These are phyloP conservation scores for Climacium dendroides DNA, from an alignment of 225 moss, liverwort and hornwort genomes.

Conservation along the genomic window DNA sequence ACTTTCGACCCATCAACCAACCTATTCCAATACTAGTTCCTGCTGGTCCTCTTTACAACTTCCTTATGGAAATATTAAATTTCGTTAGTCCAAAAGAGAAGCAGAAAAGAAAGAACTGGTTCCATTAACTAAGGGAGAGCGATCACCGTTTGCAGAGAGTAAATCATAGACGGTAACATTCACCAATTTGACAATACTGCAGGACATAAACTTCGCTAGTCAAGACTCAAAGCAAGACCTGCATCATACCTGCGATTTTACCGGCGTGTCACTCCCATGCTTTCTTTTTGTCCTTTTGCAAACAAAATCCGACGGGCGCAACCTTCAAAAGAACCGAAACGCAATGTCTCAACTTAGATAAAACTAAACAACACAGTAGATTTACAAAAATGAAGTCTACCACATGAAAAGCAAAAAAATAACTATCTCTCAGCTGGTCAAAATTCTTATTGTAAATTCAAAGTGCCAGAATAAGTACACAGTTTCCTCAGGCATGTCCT, in stretches of 20 bases:
- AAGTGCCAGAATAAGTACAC: conserved; percentile 35
- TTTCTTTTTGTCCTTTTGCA: conserved; percentile 40
- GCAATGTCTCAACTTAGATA: background rate
- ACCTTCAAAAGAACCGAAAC: conserved; percentile 10
- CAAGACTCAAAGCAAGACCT: background rate
- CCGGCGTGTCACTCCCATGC: conserved; percentile 6
- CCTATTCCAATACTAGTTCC: background rate
- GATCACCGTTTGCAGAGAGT: background rate
- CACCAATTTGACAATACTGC: background rate
- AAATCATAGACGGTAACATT: background rate
- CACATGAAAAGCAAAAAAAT: background rate
- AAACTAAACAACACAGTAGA: background rate
- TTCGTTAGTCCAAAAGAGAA: background rate
- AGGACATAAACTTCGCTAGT: background rate
- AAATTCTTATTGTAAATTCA: background rate
- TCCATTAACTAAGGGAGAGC: background rate
- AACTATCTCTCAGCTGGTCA: background rate
- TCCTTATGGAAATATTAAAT: background rate
- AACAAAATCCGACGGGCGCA: conserved; percentile 45
- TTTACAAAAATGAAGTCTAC: background rate
- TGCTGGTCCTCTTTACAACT: background rate
- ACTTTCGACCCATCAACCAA: background rate
- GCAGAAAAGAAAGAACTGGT: background rate
- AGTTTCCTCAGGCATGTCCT: conserved; percentile 94
- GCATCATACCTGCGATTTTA: conserved; percentile 21